phyloP scores from a whole-genome alignment of 179 eudicot genomes.

The Sideroxylon spinosum region DNA sequence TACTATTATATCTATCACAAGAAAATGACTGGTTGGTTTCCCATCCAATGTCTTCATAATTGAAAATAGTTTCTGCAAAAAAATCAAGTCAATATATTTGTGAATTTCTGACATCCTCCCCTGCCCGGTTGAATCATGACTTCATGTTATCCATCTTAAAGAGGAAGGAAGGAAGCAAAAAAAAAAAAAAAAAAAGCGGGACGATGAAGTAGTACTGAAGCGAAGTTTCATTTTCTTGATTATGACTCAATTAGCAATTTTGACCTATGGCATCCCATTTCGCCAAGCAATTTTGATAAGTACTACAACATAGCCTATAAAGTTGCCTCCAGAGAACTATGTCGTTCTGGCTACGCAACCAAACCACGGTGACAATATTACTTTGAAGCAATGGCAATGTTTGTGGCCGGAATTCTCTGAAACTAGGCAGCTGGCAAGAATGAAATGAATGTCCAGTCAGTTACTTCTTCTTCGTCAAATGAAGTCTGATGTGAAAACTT shows the following conservation, averaged over 20 bases:
- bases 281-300: not conserved
- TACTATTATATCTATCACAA: too few species aligned
- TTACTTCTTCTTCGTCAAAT: not conserved
- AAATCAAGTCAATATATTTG: too few species aligned
- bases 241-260: not conserved
- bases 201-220: not conserved
- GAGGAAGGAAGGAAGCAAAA: not conserved
- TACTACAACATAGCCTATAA: not conserved
- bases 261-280: not conserved
- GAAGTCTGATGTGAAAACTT: not conserved
- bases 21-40: too few species aligned
- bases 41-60: too few species aligned
- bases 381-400: constrained; percentile 18
- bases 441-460: not conserved
- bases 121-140: too few species aligned
- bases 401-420: not conserved
- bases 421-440: not conserved
- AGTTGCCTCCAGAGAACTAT: constrained; percentile 4
- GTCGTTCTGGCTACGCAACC: constrained; percentile 3
- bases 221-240: not conserved
- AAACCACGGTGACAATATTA: not conserved
- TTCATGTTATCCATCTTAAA: too few species aligned
- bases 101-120: too few species aligned
- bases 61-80: too few species aligned
- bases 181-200: not conserved